Conservation (phyloP, 2,329 filamentous ascomycete species). For the Aspergillus hortae region DNA sequence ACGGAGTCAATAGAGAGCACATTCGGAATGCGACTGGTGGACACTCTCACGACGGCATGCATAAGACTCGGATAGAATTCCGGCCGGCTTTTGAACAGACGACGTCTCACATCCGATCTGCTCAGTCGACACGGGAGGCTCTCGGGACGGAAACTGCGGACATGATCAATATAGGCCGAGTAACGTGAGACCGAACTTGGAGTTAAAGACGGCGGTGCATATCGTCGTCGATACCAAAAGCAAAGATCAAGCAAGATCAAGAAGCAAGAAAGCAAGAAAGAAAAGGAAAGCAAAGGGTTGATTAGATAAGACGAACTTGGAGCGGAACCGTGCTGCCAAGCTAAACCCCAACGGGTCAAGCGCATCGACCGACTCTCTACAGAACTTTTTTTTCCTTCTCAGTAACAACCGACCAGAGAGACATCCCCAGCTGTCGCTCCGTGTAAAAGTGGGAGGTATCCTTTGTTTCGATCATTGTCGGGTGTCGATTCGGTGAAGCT, state of each 20-base stretch:
- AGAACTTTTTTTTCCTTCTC: constrained; percentile 43
- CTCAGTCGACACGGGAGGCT: neutral
- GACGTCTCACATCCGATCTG: neutral
- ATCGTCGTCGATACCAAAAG: no score
- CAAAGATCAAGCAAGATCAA: no score
- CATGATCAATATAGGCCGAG: neutral
- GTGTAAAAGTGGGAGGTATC: constrained; percentile 11
- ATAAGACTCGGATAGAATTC: neutral
- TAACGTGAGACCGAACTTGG: neutral
- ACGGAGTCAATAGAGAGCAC: neutral
- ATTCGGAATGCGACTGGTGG: neutral
- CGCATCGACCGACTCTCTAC: constrained; percentile 27
- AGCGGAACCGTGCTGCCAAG: constrained; percentile 9
- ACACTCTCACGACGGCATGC: neutral
- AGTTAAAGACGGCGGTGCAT: neutral
- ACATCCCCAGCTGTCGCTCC: constrained; percentile 16
- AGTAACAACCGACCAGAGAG: constrained; percentile 23
- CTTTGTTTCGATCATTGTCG: constrained; percentile 3
- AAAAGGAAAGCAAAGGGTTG: constrained; percentile 1
- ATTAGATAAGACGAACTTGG: constrained; percentile 31
- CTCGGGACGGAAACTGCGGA: constrained; percentile 11
- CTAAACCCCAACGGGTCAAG: constrained; percentile 32
- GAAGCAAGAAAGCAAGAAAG: no score
- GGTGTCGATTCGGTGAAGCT: constrained; percentile 5
- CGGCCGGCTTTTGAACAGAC: neutral